Conservation (phyloP, 148 eudicot genomes). For the Fagopyrum homotropicum region DNA sequence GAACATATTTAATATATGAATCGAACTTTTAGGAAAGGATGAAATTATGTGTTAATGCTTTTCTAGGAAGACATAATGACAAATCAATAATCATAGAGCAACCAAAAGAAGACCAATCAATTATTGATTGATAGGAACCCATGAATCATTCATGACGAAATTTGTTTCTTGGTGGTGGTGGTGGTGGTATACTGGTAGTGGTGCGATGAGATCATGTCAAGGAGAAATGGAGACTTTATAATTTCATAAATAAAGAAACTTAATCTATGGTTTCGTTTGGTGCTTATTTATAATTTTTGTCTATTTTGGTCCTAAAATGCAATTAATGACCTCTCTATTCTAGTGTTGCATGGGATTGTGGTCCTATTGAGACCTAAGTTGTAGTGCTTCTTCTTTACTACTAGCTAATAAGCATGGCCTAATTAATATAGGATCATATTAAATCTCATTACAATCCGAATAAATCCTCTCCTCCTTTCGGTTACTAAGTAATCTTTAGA, state of each 20-base stretch:
- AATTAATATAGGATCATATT: background rate
- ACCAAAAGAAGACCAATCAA: constrained; percentile 11
- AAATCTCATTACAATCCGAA: constrained; percentile 6
- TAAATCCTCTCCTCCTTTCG: background rate
- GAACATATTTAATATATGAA: background rate
- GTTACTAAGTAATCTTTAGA: background rate
- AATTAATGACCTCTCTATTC: background rate
- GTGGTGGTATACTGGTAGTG: background rate
- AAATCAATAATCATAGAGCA: background rate
- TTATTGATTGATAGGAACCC: background rate
- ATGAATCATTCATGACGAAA: background rate
- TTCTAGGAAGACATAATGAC: background rate
- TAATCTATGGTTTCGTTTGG: background rate
- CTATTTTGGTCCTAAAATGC: background rate
- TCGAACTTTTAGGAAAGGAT: background rate
- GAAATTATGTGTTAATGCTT: background rate
- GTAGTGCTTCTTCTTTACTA: background rate
- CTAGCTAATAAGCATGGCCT: background rate
- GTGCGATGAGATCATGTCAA: background rate
- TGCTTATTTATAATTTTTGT: background rate
- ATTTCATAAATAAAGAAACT: background rate
- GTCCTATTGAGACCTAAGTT: background rate
- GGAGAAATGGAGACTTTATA: background rate
- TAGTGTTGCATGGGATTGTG: background rate
- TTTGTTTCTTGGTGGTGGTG: background rate